A percentile compares a stretch with the other conserved stretches of the same genome.
phyloP scores from a whole-genome alignment of 371 early-diverging fungal species.

The Haplosporangium sp. region DNA sequence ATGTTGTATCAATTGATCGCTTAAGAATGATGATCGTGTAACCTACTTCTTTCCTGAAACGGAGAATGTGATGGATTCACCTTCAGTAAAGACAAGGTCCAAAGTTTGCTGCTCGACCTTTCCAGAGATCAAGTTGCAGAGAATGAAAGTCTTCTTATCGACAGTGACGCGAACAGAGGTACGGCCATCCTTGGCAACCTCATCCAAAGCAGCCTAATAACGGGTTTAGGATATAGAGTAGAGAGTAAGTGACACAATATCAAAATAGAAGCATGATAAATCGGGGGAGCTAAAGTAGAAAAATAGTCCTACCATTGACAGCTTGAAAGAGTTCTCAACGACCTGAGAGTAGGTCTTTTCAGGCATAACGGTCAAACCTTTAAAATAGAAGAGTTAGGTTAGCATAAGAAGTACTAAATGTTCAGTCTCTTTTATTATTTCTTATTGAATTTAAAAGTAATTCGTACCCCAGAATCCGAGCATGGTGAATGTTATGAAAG shows the following conservation, averaged over 20 bases:
- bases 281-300: neutral
- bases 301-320: slow-evolving; percentile 72
- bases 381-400: slow-evolving; percentile 1
- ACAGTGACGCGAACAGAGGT: slow-evolving; percentile 75
- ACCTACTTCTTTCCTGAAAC: slow-evolving; percentile 65
- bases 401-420: no score
- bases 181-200: slow-evolving; percentile 66
- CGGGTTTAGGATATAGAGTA: neutral
- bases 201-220: slow-evolving; percentile 80
- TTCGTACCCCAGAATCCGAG: slow-evolving; percentile 55
- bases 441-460: neutral
- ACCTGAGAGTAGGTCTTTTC: slow-evolving; percentile 78
- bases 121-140: slow-evolving; percentile 84
- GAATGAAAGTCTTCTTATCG: slow-evolving; percentile 77
- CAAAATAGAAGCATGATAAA: neutral
- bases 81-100: slow-evolving; percentile 80
- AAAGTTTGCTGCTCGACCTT: slow-evolving; percentile 78
- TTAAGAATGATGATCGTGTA: neutral
- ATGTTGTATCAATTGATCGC: neutral
- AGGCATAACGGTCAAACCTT: slow-evolving; percentile 70
- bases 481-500: slow-evolving; percentile 29
- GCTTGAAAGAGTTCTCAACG: slow-evolving; percentile 80
- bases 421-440: neutral
- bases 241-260: neutral
- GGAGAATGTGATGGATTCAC: slow-evolving; percentile 82